Conservation (phyloP, 768 basidiomycete genomes). For the Tulasnella sp. region DNA sequence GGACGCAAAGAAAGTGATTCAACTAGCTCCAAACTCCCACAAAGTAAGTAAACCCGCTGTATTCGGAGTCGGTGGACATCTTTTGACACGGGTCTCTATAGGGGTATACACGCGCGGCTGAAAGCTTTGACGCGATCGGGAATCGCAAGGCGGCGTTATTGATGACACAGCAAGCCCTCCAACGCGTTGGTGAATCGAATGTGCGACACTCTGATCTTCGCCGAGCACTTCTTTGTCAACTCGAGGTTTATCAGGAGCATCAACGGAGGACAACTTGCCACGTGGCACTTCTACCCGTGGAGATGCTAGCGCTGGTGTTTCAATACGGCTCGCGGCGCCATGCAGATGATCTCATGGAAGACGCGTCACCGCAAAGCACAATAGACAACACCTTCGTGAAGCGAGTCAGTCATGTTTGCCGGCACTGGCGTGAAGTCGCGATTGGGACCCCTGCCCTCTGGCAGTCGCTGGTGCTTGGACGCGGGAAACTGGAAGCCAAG, state of each 20-base stretch:
- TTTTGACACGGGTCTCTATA: too few species aligned
- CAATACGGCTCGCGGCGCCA: neutral
- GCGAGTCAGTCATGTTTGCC: slow-evolving; percentile 8
- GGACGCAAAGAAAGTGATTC: slow-evolving; percentile 14
- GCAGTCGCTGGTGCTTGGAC: slow-evolving; percentile 2
- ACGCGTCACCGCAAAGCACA: neutral
- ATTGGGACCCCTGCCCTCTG: neutral
- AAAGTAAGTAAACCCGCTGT: neutral
- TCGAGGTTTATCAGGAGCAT: neutral
- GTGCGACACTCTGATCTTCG: neutral
- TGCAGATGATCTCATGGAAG: neutral
- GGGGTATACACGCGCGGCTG: slow-evolving; percentile 6
- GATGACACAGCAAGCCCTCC: slow-evolving; percentile 13
- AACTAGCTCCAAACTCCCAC: slow-evolving; percentile 1
- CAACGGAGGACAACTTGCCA: slow-evolving; percentile 6
- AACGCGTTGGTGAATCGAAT: slow-evolving; percentile 1
- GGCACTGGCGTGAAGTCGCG: slow-evolving; percentile 8
- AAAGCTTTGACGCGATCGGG: neutral
- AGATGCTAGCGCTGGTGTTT: slow-evolving; percentile 7
- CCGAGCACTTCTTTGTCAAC: neutral
- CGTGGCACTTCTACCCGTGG: slow-evolving; percentile 7
- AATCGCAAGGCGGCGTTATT: neutral
- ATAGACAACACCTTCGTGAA: neutral
- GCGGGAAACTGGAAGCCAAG: neutral
- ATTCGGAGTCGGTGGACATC: too few species aligned